Percentiles rank a stretch among this genome's conserved stretches.
Evolutionary conservation across 2,329 filamentous ascomycete genomes (phyloP).

Genomic region (Colletotrichum acutatum): DNA sequence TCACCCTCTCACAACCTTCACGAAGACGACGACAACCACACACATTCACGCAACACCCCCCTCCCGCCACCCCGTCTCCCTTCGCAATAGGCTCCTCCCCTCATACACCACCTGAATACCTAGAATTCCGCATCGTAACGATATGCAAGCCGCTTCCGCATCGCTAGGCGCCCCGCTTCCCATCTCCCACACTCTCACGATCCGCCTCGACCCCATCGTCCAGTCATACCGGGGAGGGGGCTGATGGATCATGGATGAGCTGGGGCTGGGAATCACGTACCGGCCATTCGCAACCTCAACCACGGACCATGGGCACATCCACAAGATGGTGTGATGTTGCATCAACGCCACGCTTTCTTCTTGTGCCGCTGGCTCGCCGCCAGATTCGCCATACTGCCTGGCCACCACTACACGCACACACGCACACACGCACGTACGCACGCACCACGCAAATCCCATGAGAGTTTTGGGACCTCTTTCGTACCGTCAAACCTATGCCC

Average conservation of each 20-base stretch:
- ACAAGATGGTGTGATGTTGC: slow-evolving; percentile 27
- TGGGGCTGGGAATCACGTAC: not conserved
- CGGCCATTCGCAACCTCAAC: not conserved
- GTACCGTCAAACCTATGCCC: slow-evolving; percentile 18
- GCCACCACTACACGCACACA: not conserved
- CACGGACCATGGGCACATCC: not conserved
- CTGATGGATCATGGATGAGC: not conserved
- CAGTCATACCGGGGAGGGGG: not conserved
- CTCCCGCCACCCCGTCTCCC: not conserved
- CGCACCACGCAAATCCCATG: not conserved
- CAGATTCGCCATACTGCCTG: not conserved
- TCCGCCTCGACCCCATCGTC: slow-evolving; percentile 19
- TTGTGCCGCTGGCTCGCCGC: slow-evolving; percentile 1
- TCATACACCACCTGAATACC: not conserved
- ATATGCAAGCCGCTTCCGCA: slow-evolving; percentile 29
- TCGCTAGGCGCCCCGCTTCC: slow-evolving; percentile 8
- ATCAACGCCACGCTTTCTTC: slow-evolving; percentile 27
- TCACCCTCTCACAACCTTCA: slow-evolving; percentile 9
- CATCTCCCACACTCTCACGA: slow-evolving; percentile 1
- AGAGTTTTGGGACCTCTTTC: not conserved
- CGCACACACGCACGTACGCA: not conserved
- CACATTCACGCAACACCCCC: not conserved
- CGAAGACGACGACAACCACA: not conserved
- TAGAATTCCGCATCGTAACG: slow-evolving; percentile 11
- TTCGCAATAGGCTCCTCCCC: not conserved